These are phyloP conservation scores for Cercospora citrullina DNA, from an alignment of 2,329 filamentous ascomycete species.

Conservation along the genomic window DNA sequence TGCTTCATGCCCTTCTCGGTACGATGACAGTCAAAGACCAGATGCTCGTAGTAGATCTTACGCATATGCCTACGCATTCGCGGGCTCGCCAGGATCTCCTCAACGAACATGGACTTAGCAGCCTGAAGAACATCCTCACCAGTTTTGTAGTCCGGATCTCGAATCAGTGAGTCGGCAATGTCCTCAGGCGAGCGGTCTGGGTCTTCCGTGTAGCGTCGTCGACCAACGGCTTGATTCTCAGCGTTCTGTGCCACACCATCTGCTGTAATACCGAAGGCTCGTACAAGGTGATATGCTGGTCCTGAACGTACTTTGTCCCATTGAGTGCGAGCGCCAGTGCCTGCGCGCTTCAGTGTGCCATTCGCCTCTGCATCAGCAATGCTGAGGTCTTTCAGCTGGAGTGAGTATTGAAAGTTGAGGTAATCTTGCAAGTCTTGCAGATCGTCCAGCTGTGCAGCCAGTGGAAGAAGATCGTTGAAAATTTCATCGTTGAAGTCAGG, in stretches of 20 bases:
- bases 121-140: constrained; percentile 73
- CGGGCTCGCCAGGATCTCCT: constrained; percentile 85
- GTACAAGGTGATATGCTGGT: constrained; percentile 77
- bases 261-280: constrained; percentile 84
- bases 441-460: constrained; percentile 86
- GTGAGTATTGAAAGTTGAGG: constrained; percentile 87
- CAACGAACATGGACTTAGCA: constrained; percentile 83
- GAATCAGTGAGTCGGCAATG: constrained; percentile 75
- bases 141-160: constrained; percentile 71
- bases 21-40: constrained; percentile 80
- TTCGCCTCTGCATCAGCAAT: constrained; percentile 62
- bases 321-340: constrained; percentile 69
- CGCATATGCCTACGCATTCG: constrained; percentile 86
- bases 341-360: constrained; percentile 73
- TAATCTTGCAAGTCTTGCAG: constrained; percentile 96
- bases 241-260: constrained; percentile 88
- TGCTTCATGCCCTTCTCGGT: constrained; percentile 92
- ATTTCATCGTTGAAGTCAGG: constrained; percentile 68
- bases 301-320: constrained; percentile 83
- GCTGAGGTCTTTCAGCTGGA: constrained; percentile 77
- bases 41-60: constrained; percentile 77
- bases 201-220: constrained; percentile 82
- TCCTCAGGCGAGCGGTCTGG: constrained; percentile 77
- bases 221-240: constrained; percentile 63
- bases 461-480: constrained; percentile 77